Percentiles rank a stretch among this genome's conserved stretches.
These are phyloP conservation scores for Naganishia cerealis DNA, from an alignment of 1,284 basidiomycete genomes.

Conservation along the genomic window DNA sequence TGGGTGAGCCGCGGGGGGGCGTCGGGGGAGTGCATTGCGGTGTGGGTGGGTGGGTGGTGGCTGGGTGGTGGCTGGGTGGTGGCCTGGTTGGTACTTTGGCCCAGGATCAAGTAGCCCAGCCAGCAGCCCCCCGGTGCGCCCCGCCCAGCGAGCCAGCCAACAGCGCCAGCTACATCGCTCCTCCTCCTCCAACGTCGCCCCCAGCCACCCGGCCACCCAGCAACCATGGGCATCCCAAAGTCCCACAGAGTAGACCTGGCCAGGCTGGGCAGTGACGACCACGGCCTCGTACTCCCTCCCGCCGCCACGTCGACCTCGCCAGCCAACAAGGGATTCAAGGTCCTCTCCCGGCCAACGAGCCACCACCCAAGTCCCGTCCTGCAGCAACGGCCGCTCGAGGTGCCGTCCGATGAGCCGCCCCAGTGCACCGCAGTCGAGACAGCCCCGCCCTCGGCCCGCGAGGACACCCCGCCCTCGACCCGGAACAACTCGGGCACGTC, in stretches of 20 bases:
- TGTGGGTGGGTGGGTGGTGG: too few species aligned
- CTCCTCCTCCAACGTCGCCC: neutral
- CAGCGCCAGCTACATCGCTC: neutral
- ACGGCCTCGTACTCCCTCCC: slow-evolving; percentile 1
- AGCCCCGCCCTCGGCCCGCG: too few species aligned
- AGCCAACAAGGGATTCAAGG: slow-evolving; percentile 24
- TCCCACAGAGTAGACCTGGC: slow-evolving; percentile 10
- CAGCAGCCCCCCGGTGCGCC: neutral
- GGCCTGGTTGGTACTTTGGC: too few species aligned
- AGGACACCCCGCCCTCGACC: neutral
- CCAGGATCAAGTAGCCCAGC: too few species aligned
- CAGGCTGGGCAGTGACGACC: neutral
- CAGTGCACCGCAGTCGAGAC: too few species aligned
- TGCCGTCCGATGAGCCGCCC: too few species aligned
- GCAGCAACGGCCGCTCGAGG: neutral
- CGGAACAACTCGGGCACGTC: slow-evolving; percentile 10
- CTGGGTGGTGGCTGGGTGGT: too few species aligned
- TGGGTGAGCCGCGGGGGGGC: neutral
- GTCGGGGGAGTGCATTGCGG: neutral
- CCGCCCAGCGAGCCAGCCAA: neutral
- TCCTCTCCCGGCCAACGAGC: slow-evolving; percentile 25
- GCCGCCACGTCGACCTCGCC: neutral
- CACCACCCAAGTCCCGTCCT: slow-evolving; percentile 8
- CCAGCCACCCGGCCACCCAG: neutral
- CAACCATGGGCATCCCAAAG: slow-evolving; percentile 26